Evolutionary conservation across 768 basidiomycete species (phyloP), one percentile per base, ranked within the genome.

Genomic region (Crepidotus variabilis): DNA sequence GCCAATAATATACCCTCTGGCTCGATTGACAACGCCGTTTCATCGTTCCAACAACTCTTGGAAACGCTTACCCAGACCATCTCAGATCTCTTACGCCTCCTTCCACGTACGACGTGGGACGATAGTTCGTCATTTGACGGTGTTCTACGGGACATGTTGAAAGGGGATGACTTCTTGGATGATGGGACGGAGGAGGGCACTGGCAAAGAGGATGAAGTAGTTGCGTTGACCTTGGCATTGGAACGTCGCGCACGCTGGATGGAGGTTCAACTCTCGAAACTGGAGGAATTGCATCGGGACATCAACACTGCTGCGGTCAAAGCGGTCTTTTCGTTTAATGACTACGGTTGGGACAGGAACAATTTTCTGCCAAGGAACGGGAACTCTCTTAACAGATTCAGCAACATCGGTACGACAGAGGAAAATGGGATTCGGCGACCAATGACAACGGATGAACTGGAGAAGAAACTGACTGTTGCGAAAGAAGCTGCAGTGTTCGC

Each of bases 241-340:
- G 91, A 92, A 67, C 86, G 89, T 58, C 88, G 92, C n/a, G 92
- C 92, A 14, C 80, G 90, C 45, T 94, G 92, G 90, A 93, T 94
- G 89, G 91, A 94, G 70, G 88, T 92, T 20, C 92, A 93, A 68
- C 71, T 94, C 16, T 90, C 89, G 0, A 93, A 94, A 67, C 75
- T 94, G 34, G 92, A 94, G 69, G 92, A 92, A 64, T 77, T 94
- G 33, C 92, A 94, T 62, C 87, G 89, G 24, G 92, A 94, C 61
- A 93, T 94, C 72, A 94, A 94, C 69, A 90, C 84, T 2, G 92
- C 92, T 6, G 90, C 91, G 3, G 90, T 92, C 23, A 81, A 87
- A 23, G 89, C 90, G 6, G 86, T 92, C 20, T 78, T 93, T 22
- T 81, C 87, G 1, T 88, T 90, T 75, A 93, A 92, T 61, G 90